Evolutionary conservation across 345 rosid species (phyloP).

Genomic region (Sisymbrium irio): DNA sequence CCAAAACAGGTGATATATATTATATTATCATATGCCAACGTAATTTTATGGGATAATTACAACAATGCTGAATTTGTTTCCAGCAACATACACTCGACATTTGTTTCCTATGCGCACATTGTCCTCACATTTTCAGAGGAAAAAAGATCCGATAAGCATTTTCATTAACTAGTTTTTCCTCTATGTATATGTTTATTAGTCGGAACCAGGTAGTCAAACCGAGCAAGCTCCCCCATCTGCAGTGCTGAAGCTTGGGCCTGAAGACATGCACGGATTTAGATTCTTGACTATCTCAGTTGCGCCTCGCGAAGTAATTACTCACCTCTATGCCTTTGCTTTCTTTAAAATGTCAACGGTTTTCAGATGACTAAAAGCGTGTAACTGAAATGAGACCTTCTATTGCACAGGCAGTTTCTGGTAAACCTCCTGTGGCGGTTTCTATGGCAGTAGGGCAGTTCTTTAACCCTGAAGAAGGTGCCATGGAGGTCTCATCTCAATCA

Average conservation of each 20-base stretch:
- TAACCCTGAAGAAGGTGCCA: constrained; percentile 73
- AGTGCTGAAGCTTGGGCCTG: constrained; percentile 66
- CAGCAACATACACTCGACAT: background rate
- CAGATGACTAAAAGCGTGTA: constrained; percentile 15
- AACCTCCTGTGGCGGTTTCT: constrained; percentile 98
- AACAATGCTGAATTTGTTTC: background rate
- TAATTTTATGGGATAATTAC: background rate
- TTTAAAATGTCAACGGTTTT: background rate
- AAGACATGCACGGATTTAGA: constrained; percentile 80
- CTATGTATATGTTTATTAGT: constrained; percentile 42
- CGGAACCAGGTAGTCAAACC: constrained; percentile 98
- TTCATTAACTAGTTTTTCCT: constrained; percentile 13
- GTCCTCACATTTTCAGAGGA: background rate
- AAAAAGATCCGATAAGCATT: background rate
- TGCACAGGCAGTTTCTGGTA: constrained; percentile 79
- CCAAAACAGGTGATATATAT: constrained; percentile 75
- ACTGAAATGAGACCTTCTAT: constrained; percentile 31
- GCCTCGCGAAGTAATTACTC: constrained; percentile 74
- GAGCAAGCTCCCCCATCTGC: constrained; percentile 99
- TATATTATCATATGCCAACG: constrained; percentile 2
- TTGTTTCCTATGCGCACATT: background rate
- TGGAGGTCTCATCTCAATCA: constrained; percentile 55
- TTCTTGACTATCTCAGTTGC: constrained; percentile 95
- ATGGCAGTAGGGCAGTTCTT: constrained; percentile 99
- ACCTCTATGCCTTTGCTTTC: constrained; percentile 5